Percentiles rank a stretch among this genome's conserved stretches.
Evolutionary conservation across 129 eudicot species (phyloP).

Genomic region (Calendula officinalis): DNA sequence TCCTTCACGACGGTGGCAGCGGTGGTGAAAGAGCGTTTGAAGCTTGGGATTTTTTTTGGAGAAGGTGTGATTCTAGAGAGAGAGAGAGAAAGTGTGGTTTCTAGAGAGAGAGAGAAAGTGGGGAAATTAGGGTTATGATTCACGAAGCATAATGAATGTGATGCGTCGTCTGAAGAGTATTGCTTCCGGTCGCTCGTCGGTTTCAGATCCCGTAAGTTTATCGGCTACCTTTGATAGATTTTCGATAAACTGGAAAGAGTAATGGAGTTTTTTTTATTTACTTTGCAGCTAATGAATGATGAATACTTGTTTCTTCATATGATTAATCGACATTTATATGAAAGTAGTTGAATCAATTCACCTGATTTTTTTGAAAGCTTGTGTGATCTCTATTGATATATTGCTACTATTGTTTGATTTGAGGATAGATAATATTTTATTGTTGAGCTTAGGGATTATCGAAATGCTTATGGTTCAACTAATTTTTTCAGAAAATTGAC

Average conservation of each 20-base stretch:
- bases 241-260: background rate
- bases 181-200: conserved; percentile 87
- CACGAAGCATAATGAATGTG: conserved; percentile 59
- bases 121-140: conserved; percentile 35
- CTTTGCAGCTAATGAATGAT: background rate
- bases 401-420: background rate
- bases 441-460: conserved; percentile 5
- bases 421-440: background rate
- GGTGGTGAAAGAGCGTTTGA: conserved; percentile 17
- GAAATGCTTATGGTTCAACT: conserved; percentile 11
- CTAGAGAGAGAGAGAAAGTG: conserved; percentile 19
- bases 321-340: background rate
- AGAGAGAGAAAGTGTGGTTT: conserved; percentile 17
- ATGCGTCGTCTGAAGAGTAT: conserved; percentile 94
- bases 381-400: conserved; percentile 17
- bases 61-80: conserved; percentile 20
- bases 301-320: conserved; percentile 2
- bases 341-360: background rate
- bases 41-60: conserved; percentile 6
- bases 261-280: conserved; percentile 3
- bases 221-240: background rate
- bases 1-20: conserved; percentile 26
- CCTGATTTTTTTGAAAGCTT: conserved; percentile 11
- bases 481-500: background rate
- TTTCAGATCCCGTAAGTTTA: conserved; percentile 82